These are phyloP conservation scores for Acer campestre DNA, from an alignment of 345 rosid genomes.

Conservation along the genomic window DNA sequence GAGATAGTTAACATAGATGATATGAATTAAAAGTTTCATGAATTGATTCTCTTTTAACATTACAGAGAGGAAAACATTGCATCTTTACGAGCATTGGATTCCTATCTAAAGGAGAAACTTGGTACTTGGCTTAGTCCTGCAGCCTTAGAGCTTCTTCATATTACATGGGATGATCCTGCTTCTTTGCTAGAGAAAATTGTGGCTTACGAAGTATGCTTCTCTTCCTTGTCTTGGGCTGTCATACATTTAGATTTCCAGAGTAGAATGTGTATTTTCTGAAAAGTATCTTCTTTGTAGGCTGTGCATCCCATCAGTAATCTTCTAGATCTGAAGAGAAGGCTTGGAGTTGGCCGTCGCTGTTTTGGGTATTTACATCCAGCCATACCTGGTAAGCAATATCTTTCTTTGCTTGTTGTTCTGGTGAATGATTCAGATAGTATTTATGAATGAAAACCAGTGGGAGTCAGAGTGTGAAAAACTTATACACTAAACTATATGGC, in stretches of 20 bases:
- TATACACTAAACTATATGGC: neutral
- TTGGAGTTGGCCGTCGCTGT: slow-evolving; percentile 86
- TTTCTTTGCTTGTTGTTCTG: neutral
- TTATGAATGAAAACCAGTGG: neutral
- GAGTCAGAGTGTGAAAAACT: neutral
- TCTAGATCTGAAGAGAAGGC: slow-evolving; percentile 87
- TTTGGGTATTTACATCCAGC: slow-evolving; percentile 92
- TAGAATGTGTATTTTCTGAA: slow-evolving; percentile 12
- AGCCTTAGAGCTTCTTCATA: slow-evolving; percentile 84
- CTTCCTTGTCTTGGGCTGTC: neutral
- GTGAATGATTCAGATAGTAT: neutral
- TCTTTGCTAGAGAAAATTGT: slow-evolving; percentile 94
- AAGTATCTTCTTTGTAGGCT: slow-evolving; percentile 49
- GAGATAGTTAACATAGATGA: neutral
- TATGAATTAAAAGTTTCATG: slow-evolving; percentile 2
- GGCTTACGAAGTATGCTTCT: slow-evolving; percentile 71
- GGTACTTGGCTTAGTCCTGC: slow-evolving; percentile 94
- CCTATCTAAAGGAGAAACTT: slow-evolving; percentile 81
- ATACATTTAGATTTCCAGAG: slow-evolving; percentile 3
- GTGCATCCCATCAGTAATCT: slow-evolving; percentile 96
- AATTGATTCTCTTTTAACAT: slow-evolving; percentile 12
- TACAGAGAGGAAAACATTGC: slow-evolving; percentile 72
- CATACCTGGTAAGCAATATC: slow-evolving; percentile 67
- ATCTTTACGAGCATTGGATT: slow-evolving; percentile 73
- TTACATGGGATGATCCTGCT: slow-evolving; percentile 94